Evolutionary conservation across 1,284 basidiomycete genomes (phyloP).

Genomic region (Ceratobasidium theobromae): DNA sequence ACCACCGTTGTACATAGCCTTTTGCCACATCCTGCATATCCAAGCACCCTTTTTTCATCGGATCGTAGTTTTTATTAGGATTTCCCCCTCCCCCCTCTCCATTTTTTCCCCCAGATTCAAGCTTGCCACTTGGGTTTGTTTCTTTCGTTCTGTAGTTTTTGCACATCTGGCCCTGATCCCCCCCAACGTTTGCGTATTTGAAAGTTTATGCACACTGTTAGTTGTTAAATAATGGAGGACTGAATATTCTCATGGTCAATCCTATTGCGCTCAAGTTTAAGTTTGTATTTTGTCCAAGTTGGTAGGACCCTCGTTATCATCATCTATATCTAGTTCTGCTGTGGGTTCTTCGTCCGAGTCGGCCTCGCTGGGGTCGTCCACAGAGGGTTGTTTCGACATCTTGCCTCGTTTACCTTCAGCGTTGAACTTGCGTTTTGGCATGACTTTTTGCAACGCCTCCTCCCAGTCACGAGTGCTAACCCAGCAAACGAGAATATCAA

Average conservation of each 20-base stretch:
- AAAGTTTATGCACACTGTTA: background rate
- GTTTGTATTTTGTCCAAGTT: background rate
- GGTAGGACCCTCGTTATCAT: constrained; percentile 6
- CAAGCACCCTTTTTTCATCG: constrained; percentile 2
- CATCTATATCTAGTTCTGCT: no score
- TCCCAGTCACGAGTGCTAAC: constrained; percentile 82
- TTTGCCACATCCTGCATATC: background rate
- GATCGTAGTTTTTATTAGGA: background rate
- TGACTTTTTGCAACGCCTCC: constrained; percentile 77
- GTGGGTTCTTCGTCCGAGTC: constrained; percentile 29
- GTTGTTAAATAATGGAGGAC: constrained; percentile 8
- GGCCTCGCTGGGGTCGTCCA: constrained; percentile 38
- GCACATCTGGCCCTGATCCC: background rate
- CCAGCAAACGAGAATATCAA: constrained; percentile 92
- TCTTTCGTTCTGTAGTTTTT: constrained; percentile 20
- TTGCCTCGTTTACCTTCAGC: constrained; percentile 41
- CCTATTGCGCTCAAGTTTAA: background rate
- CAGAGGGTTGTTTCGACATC: constrained; percentile 37
- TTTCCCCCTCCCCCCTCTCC: background rate
- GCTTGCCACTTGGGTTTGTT: background rate
- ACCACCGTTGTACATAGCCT: constrained; percentile 23
- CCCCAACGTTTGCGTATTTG: background rate
- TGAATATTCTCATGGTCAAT: background rate
- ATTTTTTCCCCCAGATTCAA: background rate
- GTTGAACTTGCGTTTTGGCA: constrained; percentile 87